Evolutionary conservation across 2,329 filamentous ascomycete genomes (phyloP).

Genomic region (Aaosphaeria arxii): DNA sequence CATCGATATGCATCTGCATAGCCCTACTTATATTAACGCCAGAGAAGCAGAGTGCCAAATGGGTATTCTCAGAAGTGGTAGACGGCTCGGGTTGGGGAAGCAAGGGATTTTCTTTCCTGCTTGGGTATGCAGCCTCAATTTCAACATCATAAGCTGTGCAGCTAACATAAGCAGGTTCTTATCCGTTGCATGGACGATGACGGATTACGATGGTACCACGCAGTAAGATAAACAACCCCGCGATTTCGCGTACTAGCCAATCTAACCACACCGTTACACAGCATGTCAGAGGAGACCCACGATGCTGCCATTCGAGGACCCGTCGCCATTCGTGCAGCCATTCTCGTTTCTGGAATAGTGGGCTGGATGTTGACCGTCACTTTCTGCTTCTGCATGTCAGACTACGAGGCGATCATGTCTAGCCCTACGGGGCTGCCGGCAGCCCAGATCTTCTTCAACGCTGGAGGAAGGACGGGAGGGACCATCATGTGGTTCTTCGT

Average conservation of each 20-base stretch:
- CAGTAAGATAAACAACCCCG: conserved; percentile 44
- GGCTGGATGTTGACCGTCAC: conserved; percentile 64
- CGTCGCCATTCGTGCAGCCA: conserved; percentile 57
- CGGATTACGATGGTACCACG: conserved; percentile 65
- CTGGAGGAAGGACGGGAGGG: conserved; percentile 55
- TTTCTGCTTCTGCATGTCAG: conserved; percentile 61
- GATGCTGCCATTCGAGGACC: conserved; percentile 61
- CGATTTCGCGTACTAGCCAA: conserved; percentile 14
- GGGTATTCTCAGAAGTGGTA: conserved; percentile 60
- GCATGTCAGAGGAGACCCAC: conserved; percentile 66
- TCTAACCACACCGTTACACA: conserved; percentile 26
- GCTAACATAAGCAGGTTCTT: conserved; percentile 43
- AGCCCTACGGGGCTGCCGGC: conserved; percentile 61
- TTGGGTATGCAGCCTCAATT: conserved; percentile 45
- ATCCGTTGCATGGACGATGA: conserved; percentile 64
- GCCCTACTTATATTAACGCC: conserved; percentile 57
- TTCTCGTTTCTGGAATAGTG: conserved; percentile 57
- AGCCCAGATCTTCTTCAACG: conserved; percentile 58
- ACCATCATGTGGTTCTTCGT: conserved; percentile 61
- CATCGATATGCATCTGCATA: conserved; percentile 59
- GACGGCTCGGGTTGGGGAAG: conserved; percentile 63
- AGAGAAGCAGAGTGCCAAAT: conserved; percentile 56
- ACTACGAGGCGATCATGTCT: conserved; percentile 54
- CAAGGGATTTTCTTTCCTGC: conserved; percentile 59
- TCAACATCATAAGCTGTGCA: background rate